phyloP scores from a whole-genome alignment of 805 yeast species.

The Yarrowia osloensis region DNA sequence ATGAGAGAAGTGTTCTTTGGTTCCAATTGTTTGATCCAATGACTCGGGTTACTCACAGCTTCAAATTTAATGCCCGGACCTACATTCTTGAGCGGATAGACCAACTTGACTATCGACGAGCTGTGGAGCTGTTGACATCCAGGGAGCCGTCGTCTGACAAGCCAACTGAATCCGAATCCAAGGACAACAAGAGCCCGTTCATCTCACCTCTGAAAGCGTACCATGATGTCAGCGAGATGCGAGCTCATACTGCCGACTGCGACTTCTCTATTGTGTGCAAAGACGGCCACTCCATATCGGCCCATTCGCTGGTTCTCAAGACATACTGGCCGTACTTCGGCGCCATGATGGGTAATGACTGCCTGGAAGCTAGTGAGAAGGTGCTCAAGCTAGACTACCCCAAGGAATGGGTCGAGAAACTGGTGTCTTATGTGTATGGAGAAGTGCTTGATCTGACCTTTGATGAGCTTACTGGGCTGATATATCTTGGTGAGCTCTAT shows the following conservation, averaged over 20 bases:
- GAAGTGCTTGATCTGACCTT: background rate
- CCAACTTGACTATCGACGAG: too few species aligned
- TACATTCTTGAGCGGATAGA: too few species aligned
- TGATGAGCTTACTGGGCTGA: background rate
- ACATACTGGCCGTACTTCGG: background rate
- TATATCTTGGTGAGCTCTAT: background rate
- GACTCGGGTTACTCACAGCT: too few species aligned
- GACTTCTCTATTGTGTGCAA: background rate
- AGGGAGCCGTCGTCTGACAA: too few species aligned
- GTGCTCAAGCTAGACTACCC: background rate
- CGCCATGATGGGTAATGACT: background rate
- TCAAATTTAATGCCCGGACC: too few species aligned
- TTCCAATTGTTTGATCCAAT: too few species aligned
- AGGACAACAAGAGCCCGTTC: background rate
- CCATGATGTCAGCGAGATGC: background rate
- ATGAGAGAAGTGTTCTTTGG: too few species aligned
- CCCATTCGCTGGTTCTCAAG: background rate
- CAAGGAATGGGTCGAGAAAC: background rate
- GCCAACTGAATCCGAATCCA: too few species aligned
- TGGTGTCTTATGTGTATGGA: background rate
- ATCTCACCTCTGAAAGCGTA: background rate
- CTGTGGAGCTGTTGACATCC: too few species aligned
- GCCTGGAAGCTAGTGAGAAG: background rate
- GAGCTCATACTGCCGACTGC: background rate
- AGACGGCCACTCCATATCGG: background rate